Evolutionary conservation across 2,329 filamentous ascomycete species (phyloP).

Genomic region (Verticillium klebahnii): DNA sequence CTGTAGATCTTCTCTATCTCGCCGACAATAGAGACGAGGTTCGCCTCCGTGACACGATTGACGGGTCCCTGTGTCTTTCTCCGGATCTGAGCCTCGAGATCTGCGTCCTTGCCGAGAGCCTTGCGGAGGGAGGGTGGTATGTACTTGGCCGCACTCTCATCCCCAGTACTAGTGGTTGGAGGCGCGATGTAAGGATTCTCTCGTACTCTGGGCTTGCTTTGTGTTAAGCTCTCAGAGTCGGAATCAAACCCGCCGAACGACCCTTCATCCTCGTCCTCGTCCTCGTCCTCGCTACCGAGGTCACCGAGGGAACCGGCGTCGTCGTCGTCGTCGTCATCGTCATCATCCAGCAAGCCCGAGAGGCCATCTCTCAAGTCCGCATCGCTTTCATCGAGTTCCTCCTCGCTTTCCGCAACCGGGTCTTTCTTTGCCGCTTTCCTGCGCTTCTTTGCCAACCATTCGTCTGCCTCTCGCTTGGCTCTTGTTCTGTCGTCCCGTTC

Average conservation of each 20-base stretch:
- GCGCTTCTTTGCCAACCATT: slow-evolving; percentile 57
- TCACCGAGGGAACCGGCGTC: slow-evolving; percentile 18
- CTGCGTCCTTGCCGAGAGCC: slow-evolving; percentile 56
- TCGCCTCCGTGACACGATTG: slow-evolving; percentile 90
- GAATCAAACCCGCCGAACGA: slow-evolving; percentile 36
- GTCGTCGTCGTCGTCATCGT: slow-evolving; percentile 20
- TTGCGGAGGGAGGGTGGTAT: slow-evolving; percentile 80
- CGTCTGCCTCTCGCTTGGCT: slow-evolving; percentile 50
- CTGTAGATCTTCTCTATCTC: slow-evolving; percentile 82
- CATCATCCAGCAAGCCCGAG: slow-evolving; percentile 20
- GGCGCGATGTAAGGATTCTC: slow-evolving; percentile 93
- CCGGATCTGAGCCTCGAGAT: slow-evolving; percentile 64
- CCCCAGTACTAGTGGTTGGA: slow-evolving; percentile 24
- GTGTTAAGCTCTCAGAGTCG: slow-evolving; percentile 16
- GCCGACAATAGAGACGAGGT: slow-evolving; percentile 75
- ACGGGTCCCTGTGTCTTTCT: slow-evolving; percentile 83
- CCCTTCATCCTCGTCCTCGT: slow-evolving; percentile 26
- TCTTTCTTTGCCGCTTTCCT: slow-evolving; percentile 33
- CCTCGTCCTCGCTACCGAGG: slow-evolving; percentile 20
- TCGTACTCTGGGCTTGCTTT: slow-evolving; percentile 38
- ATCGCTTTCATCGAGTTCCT: slow-evolving; percentile 19
- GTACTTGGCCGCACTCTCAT: slow-evolving; percentile 58
- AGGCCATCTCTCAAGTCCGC: slow-evolving; percentile 18
- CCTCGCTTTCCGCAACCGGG: slow-evolving; percentile 19
- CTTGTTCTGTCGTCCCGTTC: slow-evolving; percentile 38